Evolutionary conservation across 495 filamentous ascomycete species (phyloP), one percentile per base, ranked within the genome.

Genomic region (Poronia punctata): DNA sequence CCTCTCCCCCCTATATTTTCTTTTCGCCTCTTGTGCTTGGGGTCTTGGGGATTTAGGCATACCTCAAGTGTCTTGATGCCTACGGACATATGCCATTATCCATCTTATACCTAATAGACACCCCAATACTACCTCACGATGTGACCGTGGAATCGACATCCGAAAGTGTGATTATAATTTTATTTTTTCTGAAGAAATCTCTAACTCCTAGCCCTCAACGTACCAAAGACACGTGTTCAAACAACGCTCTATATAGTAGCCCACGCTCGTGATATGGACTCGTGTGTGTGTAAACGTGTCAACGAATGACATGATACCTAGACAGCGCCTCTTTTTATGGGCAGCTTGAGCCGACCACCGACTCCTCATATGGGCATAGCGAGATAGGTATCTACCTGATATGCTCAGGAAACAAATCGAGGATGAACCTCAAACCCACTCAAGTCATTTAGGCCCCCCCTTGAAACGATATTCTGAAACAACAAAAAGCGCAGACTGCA

Each of bases 391-490:
- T n/a, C n/a, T n/a, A 22, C 23, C 16, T 31, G 38, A 44, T 43
- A 46, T 40, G 44, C 14, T 8, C 33, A 44, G 30, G 38, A 35
- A 48, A 50, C 27, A 43, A 52, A 43, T 49, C 42, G 28, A 27
- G 40, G 34, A 37, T 50, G 33, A 25, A 35, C 40, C 28, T 34
- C 40, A 28, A 42, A 46, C 37, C 49, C 45, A 48, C 43, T 28
- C 32, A n/a, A n/a, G n/a, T n/a, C n/a, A 26, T 7, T 11, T 17
- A 40, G 17, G 38, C 45, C 8, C 12, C 25, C 27, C 26, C 38
- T 40, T 45, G 18, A 22, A 20, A 34, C 38, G 41, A 42, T 54
- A 50, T 48, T 45, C 51, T 49, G 29, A 50, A 42, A 48, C 27
- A 27, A 35, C 11, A 24, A 53, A 35, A 34, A 37, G 32, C 44